Percentiles rank a stretch among this genome's conserved stretches.
These are phyloP conservation scores for Plasmodium adleri DNA, from an alignment of 169 alveolate genomes.

Conservation along the genomic window DNA sequence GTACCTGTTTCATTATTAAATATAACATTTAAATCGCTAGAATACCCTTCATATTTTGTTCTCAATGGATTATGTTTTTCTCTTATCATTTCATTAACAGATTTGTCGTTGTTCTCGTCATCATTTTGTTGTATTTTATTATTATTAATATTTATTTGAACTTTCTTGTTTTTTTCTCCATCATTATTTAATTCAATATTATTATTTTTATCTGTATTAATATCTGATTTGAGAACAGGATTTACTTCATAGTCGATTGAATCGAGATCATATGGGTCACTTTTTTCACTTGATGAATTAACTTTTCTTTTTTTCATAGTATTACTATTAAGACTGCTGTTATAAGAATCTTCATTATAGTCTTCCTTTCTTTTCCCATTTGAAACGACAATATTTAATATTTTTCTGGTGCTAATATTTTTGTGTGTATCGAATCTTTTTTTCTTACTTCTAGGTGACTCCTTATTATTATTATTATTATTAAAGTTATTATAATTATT, in stretches of 20 bases:
- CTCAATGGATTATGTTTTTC: constrained; percentile 62
- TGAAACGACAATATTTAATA: neutral
- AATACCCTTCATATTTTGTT: constrained; percentile 41
- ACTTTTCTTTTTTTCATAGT: neutral
- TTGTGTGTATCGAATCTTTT: constrained; percentile 9
- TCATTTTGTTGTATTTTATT: neutral
- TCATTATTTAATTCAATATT: neutral
- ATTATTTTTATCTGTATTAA: constrained; percentile 1
- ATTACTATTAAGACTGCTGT: neutral
- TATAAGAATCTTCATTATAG: too few species aligned
- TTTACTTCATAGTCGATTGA: constrained; percentile 72
- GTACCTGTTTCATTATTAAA: constrained; percentile 37
- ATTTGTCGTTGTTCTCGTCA: neutral
- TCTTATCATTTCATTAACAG: constrained; percentile 49
- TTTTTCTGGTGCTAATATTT: constrained; percentile 22
- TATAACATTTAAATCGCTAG: constrained; percentile 57
- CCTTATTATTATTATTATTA: neutral
- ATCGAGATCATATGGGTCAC: neutral
- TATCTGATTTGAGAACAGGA: constrained; percentile 41
- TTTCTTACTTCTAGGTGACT: constrained; percentile 35
- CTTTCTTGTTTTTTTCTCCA: too few species aligned
- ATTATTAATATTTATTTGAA: too few species aligned
- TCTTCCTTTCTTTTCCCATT: too few species aligned
- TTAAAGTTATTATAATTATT: too few species aligned
- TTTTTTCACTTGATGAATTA: constrained; percentile 2